Percentiles rank a stretch among this genome's conserved stretches.
phyloP scores from a whole-genome alignment of 345 rosid genomes.

The Syzygium grande region DNA sequence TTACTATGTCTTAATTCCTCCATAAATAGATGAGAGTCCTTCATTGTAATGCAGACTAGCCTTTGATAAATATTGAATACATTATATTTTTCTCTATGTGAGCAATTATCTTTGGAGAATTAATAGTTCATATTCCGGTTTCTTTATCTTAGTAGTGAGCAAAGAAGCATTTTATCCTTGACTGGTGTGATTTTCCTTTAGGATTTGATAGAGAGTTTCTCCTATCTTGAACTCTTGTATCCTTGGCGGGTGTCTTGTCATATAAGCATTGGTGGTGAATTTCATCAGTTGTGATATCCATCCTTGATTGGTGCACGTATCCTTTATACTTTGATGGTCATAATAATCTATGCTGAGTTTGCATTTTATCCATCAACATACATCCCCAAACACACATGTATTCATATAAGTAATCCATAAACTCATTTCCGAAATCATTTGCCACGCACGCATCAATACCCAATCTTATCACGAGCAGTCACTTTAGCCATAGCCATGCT shows the following conservation, averaged over 20 bases:
- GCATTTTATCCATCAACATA: neutral
- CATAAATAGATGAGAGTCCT: too few species aligned
- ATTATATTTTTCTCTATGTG: too few species aligned
- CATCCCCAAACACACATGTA: neutral
- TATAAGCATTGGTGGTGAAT: neutral
- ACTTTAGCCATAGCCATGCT: too few species aligned
- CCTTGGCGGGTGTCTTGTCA: accelerated
- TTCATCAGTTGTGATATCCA: neutral
- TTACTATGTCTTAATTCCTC: too few species aligned
- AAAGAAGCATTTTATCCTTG: neutral
- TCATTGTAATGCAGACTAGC: too few species aligned
- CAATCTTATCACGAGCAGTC: too few species aligned
- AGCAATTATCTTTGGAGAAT: too few species aligned
- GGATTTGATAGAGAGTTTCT: neutral
- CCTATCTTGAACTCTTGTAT: neutral
- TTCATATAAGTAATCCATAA: too few species aligned
- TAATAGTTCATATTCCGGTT: too few species aligned
- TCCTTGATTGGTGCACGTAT: neutral
- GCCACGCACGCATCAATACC: too few species aligned
- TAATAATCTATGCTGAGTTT: neutral
- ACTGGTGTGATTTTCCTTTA: neutral
- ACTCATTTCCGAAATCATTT: too few species aligned
- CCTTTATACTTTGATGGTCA: neutral
- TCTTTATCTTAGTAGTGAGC: neutral
- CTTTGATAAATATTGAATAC: too few species aligned